Conservation (phyloP, 2,329 filamentous ascomycete genomes). For the Cordyceps tenuipes region DNA sequence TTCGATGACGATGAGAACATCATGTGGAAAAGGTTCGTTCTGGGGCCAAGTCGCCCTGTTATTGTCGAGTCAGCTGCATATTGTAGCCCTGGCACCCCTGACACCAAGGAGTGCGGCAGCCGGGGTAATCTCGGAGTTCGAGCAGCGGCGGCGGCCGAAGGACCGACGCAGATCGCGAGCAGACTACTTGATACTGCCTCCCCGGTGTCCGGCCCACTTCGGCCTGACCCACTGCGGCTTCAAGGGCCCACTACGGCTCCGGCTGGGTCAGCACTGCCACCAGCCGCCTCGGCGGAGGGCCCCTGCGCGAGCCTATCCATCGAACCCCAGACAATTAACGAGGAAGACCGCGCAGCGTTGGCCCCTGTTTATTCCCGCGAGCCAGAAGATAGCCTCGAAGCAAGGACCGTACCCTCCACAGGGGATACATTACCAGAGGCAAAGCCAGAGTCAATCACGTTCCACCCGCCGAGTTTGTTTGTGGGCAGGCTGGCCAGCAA, state of each 20-base stretch:
- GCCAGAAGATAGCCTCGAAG: neutral
- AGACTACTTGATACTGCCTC: neutral
- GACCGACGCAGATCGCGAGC: constrained; percentile 5
- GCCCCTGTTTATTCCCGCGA: neutral
- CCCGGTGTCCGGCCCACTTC: neutral
- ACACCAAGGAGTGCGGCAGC: neutral
- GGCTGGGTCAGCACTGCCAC: constrained; percentile 2
- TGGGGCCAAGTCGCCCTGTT: neutral
- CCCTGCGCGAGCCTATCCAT: neutral
- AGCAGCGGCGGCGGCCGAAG: neutral
- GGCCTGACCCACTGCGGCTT: neutral
- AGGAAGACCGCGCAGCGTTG: neutral
- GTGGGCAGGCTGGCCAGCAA: constrained; percentile 21
- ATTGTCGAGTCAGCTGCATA: neutral
- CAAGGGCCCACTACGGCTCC: constrained; percentile 5
- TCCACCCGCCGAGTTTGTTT: constrained; percentile 26
- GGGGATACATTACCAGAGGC: neutral
- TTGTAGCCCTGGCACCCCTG: neutral
- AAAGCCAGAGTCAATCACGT: constrained; percentile 17
- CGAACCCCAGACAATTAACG: neutral
- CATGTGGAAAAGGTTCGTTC: constrained; percentile 4
- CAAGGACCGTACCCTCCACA: constrained; percentile 4
- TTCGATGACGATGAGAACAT: neutral
- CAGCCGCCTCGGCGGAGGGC: constrained; percentile 1
- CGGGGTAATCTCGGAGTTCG: neutral